Base-by-base conservation (phyloP, 1,284 basidiomycete species). In the Apiotrichum veenhuisii region DNA sequence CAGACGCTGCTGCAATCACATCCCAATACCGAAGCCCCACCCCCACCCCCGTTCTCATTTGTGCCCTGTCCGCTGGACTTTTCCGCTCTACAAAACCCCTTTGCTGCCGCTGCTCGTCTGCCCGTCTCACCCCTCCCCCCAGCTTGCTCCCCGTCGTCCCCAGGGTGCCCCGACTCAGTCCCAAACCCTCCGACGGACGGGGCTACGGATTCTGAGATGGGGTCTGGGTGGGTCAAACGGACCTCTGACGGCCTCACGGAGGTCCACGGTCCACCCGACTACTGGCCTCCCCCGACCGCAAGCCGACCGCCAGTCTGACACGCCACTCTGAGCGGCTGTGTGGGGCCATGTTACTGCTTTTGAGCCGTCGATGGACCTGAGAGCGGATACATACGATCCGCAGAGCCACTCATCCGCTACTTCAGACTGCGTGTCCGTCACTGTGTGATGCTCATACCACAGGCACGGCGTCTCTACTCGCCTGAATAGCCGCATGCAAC, bases 231-330 rank as follows among this genome's bases (percentile, higher is more conserved):
- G 40, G 40, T 20, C 46, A 48, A n/a, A 23, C 46, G 46, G 46
- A 30, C 34, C 36, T 20, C 33, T 36, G 33, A 23, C 46, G 46
- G 46, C 46, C 34, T 48, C 20, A 48, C 46, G 46, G 46, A 48
- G 33, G 46, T 48, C 46, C 46, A 48, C 46, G 46, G 46, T 48
- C 34, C 33, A 48, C 46, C 34, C 46, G 46, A 48, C n/a, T n/a
- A 20, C 37, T 15, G 7, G n/a, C 25, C 46, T 48, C 17, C 46
- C 46, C 46, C 46, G 46, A 48, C 46, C 11, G 5, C 46, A 23
- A 22, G 46, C 46, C 46, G 46, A 48, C 20, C n/a, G 20, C 5
- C 4, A 48, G 26, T 5, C 40, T 41, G 20, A 20, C n/a, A 41
- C 40, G n/a, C 40, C 5, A 5, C 36, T 14, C n/a, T n/a, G n/a